A percentile compares a stretch with the other conserved stretches of the same genome.
These are phyloP conservation scores for Sphagnum tenellum DNA, from an alignment of 225 moss, liverwort and hornwort species.

Conservation along the genomic window DNA sequence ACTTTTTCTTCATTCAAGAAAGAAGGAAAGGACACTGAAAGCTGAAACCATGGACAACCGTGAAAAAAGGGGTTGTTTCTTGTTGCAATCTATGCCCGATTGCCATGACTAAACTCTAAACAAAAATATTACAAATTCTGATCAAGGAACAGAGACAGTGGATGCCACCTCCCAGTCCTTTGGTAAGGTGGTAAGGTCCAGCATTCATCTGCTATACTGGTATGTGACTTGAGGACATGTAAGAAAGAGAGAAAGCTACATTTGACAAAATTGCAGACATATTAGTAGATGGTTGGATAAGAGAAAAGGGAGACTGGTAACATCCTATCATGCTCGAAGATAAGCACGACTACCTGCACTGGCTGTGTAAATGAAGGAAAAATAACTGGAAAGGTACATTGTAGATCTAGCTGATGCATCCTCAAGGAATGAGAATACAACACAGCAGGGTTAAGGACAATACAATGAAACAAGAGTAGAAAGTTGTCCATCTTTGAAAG, in stretches of 20 bases:
- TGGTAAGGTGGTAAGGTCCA: background rate
- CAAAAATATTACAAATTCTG: background rate
- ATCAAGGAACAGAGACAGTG: background rate
- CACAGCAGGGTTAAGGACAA: background rate
- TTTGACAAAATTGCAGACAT: background rate
- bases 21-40: too few relatives aligned
- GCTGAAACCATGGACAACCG: constrained; percentile 24
- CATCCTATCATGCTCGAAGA: background rate
- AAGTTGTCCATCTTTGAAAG: constrained; percentile 4
- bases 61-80: constrained; percentile 36
- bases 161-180: background rate
- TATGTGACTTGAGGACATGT: background rate
- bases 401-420: too few relatives aligned
- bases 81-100: background rate
- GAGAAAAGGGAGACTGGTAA: constrained; percentile 4
- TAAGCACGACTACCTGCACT: background rate
- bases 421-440: too few relatives aligned
- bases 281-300: constrained; percentile 1
- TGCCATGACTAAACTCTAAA: too few relatives aligned
- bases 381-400: background rate
- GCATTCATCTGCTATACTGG: background rate
- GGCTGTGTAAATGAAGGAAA: background rate
- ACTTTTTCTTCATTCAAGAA: background rate
- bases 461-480: background rate
- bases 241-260: constrained; percentile 1